Conservation (phyloP, 371 early-diverging fungal genomes). For the Homolaphlyctis polyrhiza region DNA sequence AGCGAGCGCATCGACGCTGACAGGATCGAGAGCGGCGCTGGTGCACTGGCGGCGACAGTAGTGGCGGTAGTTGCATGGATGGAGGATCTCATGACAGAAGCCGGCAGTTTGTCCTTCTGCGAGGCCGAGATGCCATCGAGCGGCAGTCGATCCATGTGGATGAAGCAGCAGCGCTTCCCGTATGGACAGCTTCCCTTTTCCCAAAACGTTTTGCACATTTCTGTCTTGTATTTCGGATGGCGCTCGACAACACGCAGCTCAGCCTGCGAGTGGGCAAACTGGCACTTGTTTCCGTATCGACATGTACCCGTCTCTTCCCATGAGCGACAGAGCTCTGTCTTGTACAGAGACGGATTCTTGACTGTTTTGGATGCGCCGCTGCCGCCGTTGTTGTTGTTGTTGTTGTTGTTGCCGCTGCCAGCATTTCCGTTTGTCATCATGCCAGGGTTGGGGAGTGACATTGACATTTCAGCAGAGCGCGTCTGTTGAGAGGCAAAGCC, state of each 20-base stretch:
- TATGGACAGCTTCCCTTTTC: conserved; percentile 64
- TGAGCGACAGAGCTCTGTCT: conserved; percentile 94
- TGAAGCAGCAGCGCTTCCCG: conserved; percentile 69
- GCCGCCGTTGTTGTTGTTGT: neutral
- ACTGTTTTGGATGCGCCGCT: neutral
- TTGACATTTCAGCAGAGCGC: too few species aligned
- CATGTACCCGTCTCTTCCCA: conserved; percentile 87
- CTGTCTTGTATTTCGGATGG: conserved; percentile 90
- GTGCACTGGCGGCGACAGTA: too few species aligned
- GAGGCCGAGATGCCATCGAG: too few species aligned
- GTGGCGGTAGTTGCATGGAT: too few species aligned
- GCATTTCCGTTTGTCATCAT: neutral
- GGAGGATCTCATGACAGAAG: too few species aligned
- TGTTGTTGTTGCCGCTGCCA: neutral
- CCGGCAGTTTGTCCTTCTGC: too few species aligned
- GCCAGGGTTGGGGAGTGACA: neutral
- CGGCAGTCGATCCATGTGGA: conserved; percentile 49
- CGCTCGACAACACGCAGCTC: conserved; percentile 81
- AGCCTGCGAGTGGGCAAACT: conserved; percentile 84
- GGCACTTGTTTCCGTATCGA: conserved; percentile 90
- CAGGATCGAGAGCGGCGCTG: too few species aligned
- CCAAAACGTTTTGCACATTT: conserved; percentile 65
- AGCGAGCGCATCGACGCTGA: too few species aligned
- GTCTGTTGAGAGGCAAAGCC: too few species aligned
- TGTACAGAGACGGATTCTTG: conserved; percentile 77